Evolutionary conservation across 352 stramenopile genomes (phyloP).

Genomic region (Globisporangium emineosum): DNA sequence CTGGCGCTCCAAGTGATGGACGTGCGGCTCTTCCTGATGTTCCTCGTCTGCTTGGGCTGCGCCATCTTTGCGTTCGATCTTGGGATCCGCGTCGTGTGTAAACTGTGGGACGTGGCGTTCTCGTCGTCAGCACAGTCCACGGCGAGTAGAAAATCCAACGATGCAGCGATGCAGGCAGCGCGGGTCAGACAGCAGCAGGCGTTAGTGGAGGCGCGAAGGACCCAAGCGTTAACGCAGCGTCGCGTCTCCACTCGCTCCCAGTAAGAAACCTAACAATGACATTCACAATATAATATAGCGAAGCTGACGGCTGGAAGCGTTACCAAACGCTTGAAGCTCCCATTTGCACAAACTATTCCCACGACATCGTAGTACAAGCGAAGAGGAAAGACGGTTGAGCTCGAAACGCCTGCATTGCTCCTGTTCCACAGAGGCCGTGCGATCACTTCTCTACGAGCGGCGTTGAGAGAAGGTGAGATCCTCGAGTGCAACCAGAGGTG

Average conservation of each 20-base stretch:
- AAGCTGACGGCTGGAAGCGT: neutral
- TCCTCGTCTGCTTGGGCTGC: conserved; percentile 23
- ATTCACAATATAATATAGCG: neutral
- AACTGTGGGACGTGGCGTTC: conserved; percentile 22
- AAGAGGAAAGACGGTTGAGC: too few relatives aligned
- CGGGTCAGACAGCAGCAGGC: conserved; percentile 28
- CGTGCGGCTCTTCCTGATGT: conserved; percentile 22
- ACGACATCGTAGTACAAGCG: too few relatives aligned
- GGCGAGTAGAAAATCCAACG: conserved; percentile 25
- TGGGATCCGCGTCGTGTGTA: conserved; percentile 7
- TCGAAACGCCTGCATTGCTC: neutral
- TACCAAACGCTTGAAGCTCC: too few relatives aligned
- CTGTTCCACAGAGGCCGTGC: neutral
- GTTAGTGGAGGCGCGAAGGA: conserved; percentile 7
- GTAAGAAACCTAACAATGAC: neutral
- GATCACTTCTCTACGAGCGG: neutral
- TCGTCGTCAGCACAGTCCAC: conserved; percentile 43
- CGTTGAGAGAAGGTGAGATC: neutral
- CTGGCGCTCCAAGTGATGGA: conserved; percentile 22
- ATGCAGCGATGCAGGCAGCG: conserved; percentile 75
- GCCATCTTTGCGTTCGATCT: conserved; percentile 32
- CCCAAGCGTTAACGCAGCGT: conserved; percentile 8
- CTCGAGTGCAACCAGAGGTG: too few relatives aligned
- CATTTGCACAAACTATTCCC: too few relatives aligned
- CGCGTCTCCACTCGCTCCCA: conserved; percentile 1